phyloP scores from a whole-genome alignment of 345 rosid genomes.

The Brassica incana region DNA sequence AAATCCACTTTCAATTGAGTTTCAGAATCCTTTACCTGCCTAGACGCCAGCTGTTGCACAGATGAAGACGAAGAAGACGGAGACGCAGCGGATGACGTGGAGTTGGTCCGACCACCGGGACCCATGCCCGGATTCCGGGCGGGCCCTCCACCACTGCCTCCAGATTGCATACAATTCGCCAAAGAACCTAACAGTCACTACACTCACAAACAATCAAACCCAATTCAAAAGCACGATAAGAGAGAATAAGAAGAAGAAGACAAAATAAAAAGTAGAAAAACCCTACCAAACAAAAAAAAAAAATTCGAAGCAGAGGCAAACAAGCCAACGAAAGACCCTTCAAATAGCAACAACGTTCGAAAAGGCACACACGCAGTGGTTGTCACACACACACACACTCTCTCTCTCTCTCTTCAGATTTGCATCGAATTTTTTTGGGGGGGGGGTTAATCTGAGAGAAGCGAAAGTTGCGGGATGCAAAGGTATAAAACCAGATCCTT shows the following conservation, averaged over 20 bases:
- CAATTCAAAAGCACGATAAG: slow-evolving; percentile 10
- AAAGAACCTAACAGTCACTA: slow-evolving; percentile 29
- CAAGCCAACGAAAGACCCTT: slow-evolving; percentile 18
- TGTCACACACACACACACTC: neutral
- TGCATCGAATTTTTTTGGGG: slow-evolving; percentile 19
- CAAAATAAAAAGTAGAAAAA: slow-evolving; percentile 28
- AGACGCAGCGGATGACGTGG: slow-evolving; percentile 93
- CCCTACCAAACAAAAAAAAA: slow-evolving; percentile 39
- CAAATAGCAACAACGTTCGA: slow-evolving; percentile 61
- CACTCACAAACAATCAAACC: neutral
- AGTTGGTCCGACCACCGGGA: slow-evolving; percentile 72
- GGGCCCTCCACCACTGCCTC: slow-evolving; percentile 80
- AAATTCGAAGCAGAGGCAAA: slow-evolving; percentile 10
- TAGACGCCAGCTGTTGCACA: slow-evolving; percentile 65
- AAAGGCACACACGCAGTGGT: slow-evolving; percentile 24
- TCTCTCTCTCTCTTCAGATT: slow-evolving; percentile 37
- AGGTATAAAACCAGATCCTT: slow-evolving; percentile 45
- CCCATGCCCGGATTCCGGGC: slow-evolving; percentile 62
- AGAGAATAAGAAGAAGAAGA: neutral
- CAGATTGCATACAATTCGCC: slow-evolving; percentile 74
- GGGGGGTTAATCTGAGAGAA: slow-evolving; percentile 10
- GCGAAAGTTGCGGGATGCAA: slow-evolving; percentile 53
- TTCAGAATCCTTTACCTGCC: slow-evolving; percentile 56
- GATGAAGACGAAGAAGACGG: slow-evolving; percentile 96
- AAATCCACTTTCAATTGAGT: neutral